Base-by-base conservation (phyloP, 2,329 filamentous ascomycete genomes). In the Macrophomina phaseolina region DNA sequence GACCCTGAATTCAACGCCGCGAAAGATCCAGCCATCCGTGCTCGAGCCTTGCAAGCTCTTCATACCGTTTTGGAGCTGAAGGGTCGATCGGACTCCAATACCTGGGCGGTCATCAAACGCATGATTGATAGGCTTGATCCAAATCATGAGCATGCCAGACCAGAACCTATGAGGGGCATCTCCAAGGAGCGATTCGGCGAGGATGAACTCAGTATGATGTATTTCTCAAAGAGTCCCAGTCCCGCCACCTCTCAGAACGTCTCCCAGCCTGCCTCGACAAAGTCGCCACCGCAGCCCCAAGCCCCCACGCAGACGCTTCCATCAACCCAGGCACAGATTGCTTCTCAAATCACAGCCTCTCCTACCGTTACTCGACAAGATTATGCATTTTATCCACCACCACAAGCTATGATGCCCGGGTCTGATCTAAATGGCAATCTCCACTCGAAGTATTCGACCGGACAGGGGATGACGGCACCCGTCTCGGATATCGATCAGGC, bases 91-190 rank as follows among this genome's bases (percentile, higher is more conserved):
- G 74, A 76, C 53, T 77, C 77, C 38, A 71, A 71, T 23, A 74
- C 76, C 30, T 79, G 77, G 77, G 70, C 73, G 28, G 77, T 74
- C 16, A 74, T 79, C 42, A 76, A 75, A 34, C 71, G 71, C 51
- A 79, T 79, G 76, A 79, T 79, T 49, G 77, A 79, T 64, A 76
- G 74, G 65, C 72, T 75, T 4, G 68, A 78, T 28, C 69, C 70
- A 1, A 74, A 77, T 51, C 71, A 75, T 69, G 69, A 51, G 38
- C 62, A 45, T 30, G 51, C 56, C 48, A 62, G 40, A 18, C 56
- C 48, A n/a, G 48, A 52, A 4, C 46, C 38, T 9, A 53, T 48
- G 36, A 46, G 63, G 12, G 49, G 60, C 6, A 63, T 68, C 18
- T 45, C 46, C 40, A 48, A 68, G 38, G 60, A 51, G 40, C 52